Base-by-base conservation (phyloP, 1,139 yeast species). In the Geotrichum citri-aurantii region DNA sequence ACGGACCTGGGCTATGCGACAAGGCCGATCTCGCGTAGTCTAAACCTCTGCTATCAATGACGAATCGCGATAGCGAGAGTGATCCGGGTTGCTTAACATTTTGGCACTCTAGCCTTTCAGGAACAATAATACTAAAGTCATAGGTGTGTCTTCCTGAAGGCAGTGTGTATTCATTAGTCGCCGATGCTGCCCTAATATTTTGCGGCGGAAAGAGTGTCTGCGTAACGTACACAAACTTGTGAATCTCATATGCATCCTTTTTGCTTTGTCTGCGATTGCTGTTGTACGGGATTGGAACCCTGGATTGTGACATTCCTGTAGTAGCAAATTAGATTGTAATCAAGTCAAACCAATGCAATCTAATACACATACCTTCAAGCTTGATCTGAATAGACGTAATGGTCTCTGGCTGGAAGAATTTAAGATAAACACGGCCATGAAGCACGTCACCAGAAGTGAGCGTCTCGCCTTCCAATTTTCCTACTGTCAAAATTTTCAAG, bases 181-280 rank as follows among this genome's bases (percentile, higher is more conserved):
- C 73, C 23, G 82, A 75, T 1, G 79, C 81, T 49, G 75, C 68
- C 12, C 82, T 71, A 29, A 84, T 75, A 56, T 83, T 81, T 31
- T 72, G 75, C 0, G 89, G 86, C 0, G 90, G 89, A 64, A 84
- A 85, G 27, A 84, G 84, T 0, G 82, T 77, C 51, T 69, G 63
- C 0, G 84, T 78, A 59, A 81, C 81, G 64, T 84, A 84, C 49
- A 85, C 73, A 17, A 84, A 76, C 64, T 80, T 79, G 69, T 85
- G 89, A 17, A 73, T 71, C 66, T 84, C 88, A 46, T 63, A 64
- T 3, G 68, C 65, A 42, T 65, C 62, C 57, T 64, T 52, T 59
- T 65, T 53, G 62, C 57, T 26, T 49, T 61, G 54, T 46, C 59
- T 48, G 54, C 48, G 46, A 1, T 26, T 51, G 17, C 12, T 29